Conservation (phyloP, 306 rosid genomes). For the Ormosia semicastrata region DNA sequence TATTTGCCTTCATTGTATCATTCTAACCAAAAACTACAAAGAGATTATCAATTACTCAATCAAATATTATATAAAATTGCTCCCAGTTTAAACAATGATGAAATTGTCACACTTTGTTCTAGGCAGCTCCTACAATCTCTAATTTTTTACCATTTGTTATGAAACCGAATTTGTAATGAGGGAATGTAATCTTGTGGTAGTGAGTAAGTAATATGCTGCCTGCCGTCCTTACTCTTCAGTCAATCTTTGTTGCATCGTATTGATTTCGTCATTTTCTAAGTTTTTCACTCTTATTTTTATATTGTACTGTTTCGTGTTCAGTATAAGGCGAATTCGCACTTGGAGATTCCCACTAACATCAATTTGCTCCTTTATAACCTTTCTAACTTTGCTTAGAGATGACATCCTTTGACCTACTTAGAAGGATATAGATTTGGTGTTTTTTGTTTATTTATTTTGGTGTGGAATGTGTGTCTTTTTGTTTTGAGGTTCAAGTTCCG, state of each 20-base stretch:
- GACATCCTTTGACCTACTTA: background rate
- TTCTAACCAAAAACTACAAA: background rate
- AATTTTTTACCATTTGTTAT: constrained; percentile 10
- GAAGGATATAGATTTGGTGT: background rate
- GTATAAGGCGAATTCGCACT: background rate
- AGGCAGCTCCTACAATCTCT: constrained; percentile 8
- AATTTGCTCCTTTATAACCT: background rate
- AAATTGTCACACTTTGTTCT: background rate
- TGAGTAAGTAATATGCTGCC: constrained; percentile 27
- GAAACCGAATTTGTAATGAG: constrained; percentile 1
- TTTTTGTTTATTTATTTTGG: background rate
- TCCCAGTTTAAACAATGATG: background rate
- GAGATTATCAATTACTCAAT: background rate
- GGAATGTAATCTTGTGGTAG: background rate
- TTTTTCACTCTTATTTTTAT: background rate
- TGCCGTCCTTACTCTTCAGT: constrained; percentile 31
- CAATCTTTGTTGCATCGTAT: constrained; percentile 4
- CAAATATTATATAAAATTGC: background rate
- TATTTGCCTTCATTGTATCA: constrained; percentile 10
- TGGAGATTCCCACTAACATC: background rate
- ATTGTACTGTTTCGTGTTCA: background rate
- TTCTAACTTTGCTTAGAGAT: background rate
- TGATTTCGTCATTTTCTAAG: background rate
- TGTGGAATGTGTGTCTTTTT: background rate
- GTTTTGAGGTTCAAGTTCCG: background rate